phyloP scores from a whole-genome alignment of 768 basidiomycete genomes.

The Agaricus blazei region DNA sequence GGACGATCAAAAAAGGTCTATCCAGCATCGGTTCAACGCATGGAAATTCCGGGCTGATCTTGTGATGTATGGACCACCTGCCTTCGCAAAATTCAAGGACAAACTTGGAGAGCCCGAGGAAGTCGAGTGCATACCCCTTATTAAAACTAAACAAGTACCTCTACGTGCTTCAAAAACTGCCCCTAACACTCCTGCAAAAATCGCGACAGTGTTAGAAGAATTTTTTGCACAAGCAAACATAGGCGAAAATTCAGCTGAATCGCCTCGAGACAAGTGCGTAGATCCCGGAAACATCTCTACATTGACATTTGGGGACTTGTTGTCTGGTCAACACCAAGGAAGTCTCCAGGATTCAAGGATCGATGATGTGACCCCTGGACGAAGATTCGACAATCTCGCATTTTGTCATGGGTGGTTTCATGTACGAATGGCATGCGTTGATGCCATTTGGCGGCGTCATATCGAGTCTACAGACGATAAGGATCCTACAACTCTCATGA shows the following conservation, averaged over 20 bases:
- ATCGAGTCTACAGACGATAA: slow-evolving; percentile 2
- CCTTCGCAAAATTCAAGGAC: too few species aligned
- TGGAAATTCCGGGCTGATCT: too few species aligned
- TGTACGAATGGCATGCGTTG: slow-evolving; percentile 14
- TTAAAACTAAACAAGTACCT: too few species aligned
- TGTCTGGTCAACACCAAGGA: background rate
- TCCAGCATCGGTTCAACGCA: too few species aligned
- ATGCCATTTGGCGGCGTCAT: slow-evolving; percentile 10
- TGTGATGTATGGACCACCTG: too few species aligned
- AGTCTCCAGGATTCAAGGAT: background rate
- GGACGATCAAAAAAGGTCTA: too few species aligned
- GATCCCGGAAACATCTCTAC: background rate
- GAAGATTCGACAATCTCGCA: slow-evolving; percentile 9
- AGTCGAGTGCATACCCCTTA: too few species aligned
- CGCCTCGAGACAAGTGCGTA: background rate
- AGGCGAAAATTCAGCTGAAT: background rate
- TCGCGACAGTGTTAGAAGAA: background rate
- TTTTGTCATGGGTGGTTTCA: slow-evolving; percentile 14
- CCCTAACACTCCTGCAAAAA: too few species aligned
- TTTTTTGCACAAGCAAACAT: background rate
- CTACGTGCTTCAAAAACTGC: too few species aligned
- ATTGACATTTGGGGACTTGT: slow-evolving; percentile 1
- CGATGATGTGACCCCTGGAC: slow-evolving; percentile 1
- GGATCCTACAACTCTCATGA: background rate
- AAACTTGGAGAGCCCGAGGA: too few species aligned